phyloP scores from a whole-genome alignment of 164 flowering plant species.

The Nymphaea colorata region DNA sequence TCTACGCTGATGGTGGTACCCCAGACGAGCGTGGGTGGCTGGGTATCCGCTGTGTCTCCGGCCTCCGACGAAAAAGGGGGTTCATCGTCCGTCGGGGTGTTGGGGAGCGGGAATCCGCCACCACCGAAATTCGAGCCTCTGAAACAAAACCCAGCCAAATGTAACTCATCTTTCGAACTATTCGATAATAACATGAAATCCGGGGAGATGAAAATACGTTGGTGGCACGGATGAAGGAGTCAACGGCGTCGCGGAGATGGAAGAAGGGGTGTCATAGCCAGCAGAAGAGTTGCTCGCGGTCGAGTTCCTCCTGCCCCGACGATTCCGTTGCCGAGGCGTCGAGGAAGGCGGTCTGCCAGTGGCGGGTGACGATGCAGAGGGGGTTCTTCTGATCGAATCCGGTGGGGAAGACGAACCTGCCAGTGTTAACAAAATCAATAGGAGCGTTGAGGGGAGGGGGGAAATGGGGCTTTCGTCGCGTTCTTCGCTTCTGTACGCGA shows the following conservation, averaged over 20 bases:
- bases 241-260: background rate
- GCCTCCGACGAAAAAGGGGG: conserved; percentile 46
- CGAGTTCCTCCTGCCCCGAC: background rate
- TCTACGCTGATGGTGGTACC: conserved; percentile 94
- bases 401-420: conserved; percentile 1
- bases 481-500: background rate
- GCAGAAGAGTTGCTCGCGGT: background rate
- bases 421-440: background rate
- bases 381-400: background rate
- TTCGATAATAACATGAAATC: background rate
- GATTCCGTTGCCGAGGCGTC: background rate
- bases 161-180: background rate
- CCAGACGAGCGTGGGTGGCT: conserved; percentile 82
- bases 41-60: conserved; percentile 36
- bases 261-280: background rate
- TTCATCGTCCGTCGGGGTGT: conserved; percentile 10
- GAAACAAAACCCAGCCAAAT: background rate
- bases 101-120: background rate
- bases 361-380: background rate
- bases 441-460: background rate
- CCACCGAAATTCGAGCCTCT: background rate
- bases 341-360: background rate
- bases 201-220: background rate
- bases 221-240: conserved; percentile 1
- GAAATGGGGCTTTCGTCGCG: background rate